These are phyloP conservation scores for Aspergillus sclerotioniger DNA, from an alignment of 495 filamentous ascomycete genomes.

Conservation along the genomic window DNA sequence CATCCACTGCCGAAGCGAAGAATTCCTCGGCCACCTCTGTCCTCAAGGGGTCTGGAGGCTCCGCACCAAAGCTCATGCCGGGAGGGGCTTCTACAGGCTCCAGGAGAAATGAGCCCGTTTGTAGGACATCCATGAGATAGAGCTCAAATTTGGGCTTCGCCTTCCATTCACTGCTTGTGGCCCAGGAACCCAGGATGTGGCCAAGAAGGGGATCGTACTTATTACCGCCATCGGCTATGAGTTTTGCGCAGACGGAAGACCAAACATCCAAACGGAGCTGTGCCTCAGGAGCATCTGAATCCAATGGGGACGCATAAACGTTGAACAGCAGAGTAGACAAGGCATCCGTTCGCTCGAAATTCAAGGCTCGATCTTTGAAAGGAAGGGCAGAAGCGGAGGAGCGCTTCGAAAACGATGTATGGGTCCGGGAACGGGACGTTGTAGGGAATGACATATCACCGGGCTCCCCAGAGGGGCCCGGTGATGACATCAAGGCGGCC, in stretches of 20 bases:
- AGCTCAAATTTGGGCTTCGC: constrained; percentile 85
- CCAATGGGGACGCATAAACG: constrained; percentile 67
- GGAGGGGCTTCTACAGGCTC: constrained; percentile 65
- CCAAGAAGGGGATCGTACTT: constrained; percentile 42
- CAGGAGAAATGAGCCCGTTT: constrained; percentile 86
- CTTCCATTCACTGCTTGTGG: constrained; percentile 83
- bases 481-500: constrained; percentile 66
- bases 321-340: constrained; percentile 83
- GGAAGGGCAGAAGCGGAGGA: constrained; percentile 56
- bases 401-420: constrained; percentile 49
- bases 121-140: constrained; percentile 88
- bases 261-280: constrained; percentile 77
- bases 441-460: constrained; percentile 79
- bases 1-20: constrained; percentile 76
- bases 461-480: constrained; percentile 72
- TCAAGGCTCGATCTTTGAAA: constrained; percentile 48
- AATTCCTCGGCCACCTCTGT: constrained; percentile 84
- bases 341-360: constrained; percentile 85
- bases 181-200: constrained; percentile 73
- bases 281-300: constrained; percentile 76
- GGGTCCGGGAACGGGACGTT: constrained; percentile 60
- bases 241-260: constrained; percentile 81
- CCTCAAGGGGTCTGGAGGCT: constrained; percentile 63
- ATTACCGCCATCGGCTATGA: constrained; percentile 49
- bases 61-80: constrained; percentile 39